phyloP scores from a whole-genome alignment of 352 stramenopile species.

The Pythium apleroticum region DNA sequence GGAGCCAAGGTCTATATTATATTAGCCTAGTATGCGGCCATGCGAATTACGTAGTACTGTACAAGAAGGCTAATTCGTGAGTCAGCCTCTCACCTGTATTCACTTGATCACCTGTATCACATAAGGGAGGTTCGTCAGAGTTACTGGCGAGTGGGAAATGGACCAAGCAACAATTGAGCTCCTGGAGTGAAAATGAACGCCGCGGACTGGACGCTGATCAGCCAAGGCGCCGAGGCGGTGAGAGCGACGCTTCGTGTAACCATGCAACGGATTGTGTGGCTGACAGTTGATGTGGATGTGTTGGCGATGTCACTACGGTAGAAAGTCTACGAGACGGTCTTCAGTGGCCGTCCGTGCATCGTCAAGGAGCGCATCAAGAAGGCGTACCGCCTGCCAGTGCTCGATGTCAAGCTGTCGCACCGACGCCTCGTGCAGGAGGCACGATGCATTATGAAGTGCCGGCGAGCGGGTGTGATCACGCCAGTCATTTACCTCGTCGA shows the following conservation, averaged over 20 bases:
- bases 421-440: slow-evolving; percentile 79
- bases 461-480: slow-evolving; percentile 66
- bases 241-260: too few species aligned
- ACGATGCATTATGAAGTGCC: slow-evolving; percentile 81
- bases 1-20: too few species aligned
- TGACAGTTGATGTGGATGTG: neutral
- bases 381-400: slow-evolving; percentile 66
- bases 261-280: too few species aligned
- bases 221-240: slow-evolving; percentile 80
- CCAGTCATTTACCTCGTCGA: slow-evolving; percentile 81
- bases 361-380: slow-evolving; percentile 88
- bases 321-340: slow-evolving; percentile 80
- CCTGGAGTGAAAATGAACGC: slow-evolving; percentile 30
- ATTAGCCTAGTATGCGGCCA: too few species aligned
- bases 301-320: slow-evolving; percentile 20
- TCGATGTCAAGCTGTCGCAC: slow-evolving; percentile 82
- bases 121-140: neutral
- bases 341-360: slow-evolving; percentile 62
- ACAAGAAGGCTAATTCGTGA: too few species aligned
- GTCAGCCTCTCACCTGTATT: neutral
- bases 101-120: neutral
- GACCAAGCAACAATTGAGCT: neutral
- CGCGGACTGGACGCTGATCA: slow-evolving; percentile 64
- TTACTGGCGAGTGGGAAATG: neutral
- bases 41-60: too few species aligned